A percentile compares a stretch with the other conserved stretches of the same genome.
These are phyloP conservation scores for Mortierella alpina DNA, from an alignment of 192 early-diverging fungal genomes.

Conservation along the genomic window DNA sequence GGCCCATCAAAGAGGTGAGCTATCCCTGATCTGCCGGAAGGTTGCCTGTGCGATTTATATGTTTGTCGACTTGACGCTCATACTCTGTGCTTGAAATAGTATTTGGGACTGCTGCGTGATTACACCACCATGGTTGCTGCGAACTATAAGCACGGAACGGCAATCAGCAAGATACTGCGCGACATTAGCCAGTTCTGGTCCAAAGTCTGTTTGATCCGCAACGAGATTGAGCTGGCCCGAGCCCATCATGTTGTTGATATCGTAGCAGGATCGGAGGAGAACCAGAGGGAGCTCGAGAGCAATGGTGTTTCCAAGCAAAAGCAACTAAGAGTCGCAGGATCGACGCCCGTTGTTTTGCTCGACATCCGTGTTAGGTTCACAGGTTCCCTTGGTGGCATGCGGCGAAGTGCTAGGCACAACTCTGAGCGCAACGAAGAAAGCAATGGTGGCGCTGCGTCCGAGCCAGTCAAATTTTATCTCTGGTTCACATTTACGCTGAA, in stretches of 20 bases:
- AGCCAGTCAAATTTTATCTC: slow-evolving; percentile 51
- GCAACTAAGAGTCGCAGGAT: slow-evolving; percentile 11
- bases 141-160: slow-evolving; percentile 35
- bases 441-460: not conserved
- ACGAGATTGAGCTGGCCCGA: slow-evolving; percentile 33
- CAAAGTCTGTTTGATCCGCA: slow-evolving; percentile 21
- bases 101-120: slow-evolving; percentile 21
- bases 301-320: not conserved
- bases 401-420: slow-evolving; percentile 4
- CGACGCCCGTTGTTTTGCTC: slow-evolving; percentile 33
- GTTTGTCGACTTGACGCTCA: not conserved
- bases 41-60: not conserved
- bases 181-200: slow-evolving; percentile 42
- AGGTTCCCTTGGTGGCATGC: slow-evolving; percentile 9
- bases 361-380: slow-evolving; percentile 52
- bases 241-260: slow-evolving; percentile 44
- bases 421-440: not conserved
- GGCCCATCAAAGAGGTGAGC: slow-evolving; percentile 29
- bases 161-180: slow-evolving; percentile 37
- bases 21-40: not conserved
- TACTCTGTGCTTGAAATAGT: slow-evolving; percentile 12
- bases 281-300: slow-evolving; percentile 39
- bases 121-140: slow-evolving; percentile 28
- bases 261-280: slow-evolving; percentile 48
- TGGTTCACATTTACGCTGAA: slow-evolving; percentile 53